A percentile compares a stretch with the other conserved stretches of the same genome.
These are phyloP conservation scores for Boletus smithii DNA, from an alignment of 1,284 basidiomycete species.

Conservation along the genomic window DNA sequence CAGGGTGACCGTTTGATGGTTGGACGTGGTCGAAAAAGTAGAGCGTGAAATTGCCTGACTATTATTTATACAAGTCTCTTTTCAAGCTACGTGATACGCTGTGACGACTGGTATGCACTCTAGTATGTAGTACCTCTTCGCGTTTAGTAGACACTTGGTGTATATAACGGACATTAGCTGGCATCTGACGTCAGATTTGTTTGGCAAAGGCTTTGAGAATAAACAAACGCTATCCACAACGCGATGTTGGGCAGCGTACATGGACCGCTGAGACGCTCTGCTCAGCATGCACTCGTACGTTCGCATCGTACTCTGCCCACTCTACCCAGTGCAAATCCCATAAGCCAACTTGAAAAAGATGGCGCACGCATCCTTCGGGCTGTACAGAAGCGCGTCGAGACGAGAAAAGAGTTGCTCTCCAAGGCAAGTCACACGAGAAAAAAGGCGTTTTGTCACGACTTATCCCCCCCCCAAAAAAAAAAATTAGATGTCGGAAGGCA, in stretches of 20 bases:
- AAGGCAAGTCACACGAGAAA: constrained; percentile 20
- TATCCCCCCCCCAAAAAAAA: too few relatives aligned
- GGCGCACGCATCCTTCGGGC: constrained; percentile 34
- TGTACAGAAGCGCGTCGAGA: constrained; percentile 32
- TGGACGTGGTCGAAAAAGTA: background rate
- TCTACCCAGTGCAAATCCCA: constrained; percentile 8
- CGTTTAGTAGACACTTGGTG: background rate
- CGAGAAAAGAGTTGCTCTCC: constrained; percentile 27
- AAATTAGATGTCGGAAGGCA: constrained; percentile 33
- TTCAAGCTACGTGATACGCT: background rate
- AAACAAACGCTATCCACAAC: constrained; percentile 8
- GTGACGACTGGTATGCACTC: background rate
- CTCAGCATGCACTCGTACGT: constrained; percentile 8
- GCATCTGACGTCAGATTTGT: constrained; percentile 7
- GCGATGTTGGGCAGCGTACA: constrained; percentile 14
- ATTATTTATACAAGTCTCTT: background rate
- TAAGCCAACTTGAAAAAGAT: constrained; percentile 32
- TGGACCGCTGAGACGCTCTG: constrained; percentile 16
- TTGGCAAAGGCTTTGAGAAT: constrained; percentile 20
- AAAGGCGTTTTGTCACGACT: background rate
- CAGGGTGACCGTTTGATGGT: constrained; percentile 14
- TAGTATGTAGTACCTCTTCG: too few relatives aligned
- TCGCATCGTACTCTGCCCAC: constrained; percentile 12
- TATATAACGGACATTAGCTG: background rate
- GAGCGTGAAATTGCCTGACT: too few relatives aligned